Base-by-base conservation (phyloP, 129 eudicot species). In the Flaveria trinervia region DNA sequence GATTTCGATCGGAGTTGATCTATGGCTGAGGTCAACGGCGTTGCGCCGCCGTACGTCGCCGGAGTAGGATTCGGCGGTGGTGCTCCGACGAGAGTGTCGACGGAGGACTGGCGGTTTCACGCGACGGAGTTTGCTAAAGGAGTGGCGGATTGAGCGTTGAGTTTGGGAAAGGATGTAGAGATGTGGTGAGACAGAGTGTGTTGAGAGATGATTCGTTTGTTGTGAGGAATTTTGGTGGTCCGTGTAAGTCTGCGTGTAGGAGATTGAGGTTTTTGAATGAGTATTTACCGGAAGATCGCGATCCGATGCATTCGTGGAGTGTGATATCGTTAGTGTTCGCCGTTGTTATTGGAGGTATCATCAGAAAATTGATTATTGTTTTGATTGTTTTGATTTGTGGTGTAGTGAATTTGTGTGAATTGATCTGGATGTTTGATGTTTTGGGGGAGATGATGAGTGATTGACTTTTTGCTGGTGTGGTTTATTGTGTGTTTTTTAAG, bases 281-380 rank as follows among this genome's bases (percentile, higher is more conserved):
- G 80, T 92, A 87, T 74, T 62, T 92, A 61, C 97, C 97, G 3
- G 97, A 92, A 80, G 97, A 92, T 85, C 96, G 96, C 20, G 92
- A 93, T 90, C 98, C 92, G 26, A 79, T 75, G 72, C 96, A 85
- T 25, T 80, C 98, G 12, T 93, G 98, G 96, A 72, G 69, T 11
- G 98, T 88, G 36, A 84, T 93, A 30, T 76, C 85, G 66, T 17
- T 80, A 54, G 97, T 93, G 10, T 52, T 77, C 14, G 43, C 90
- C 77, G 69, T 88, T 18, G 91, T 88, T 54, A 25, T 90, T 77
- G 89, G 89, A 66, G 98, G 98, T 93, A 75, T 50, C 30, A 23
- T 14, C 10, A 2, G 3, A 2, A 1, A 23, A 13, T 13, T 14
- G 11, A 4, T 28, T 33, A 5, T 48, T 68, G 51, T 69, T 65